phyloP scores from a whole-genome alignment of 2,329 filamentous ascomycete genomes.

The Beauveria pseudobassiana region DNA sequence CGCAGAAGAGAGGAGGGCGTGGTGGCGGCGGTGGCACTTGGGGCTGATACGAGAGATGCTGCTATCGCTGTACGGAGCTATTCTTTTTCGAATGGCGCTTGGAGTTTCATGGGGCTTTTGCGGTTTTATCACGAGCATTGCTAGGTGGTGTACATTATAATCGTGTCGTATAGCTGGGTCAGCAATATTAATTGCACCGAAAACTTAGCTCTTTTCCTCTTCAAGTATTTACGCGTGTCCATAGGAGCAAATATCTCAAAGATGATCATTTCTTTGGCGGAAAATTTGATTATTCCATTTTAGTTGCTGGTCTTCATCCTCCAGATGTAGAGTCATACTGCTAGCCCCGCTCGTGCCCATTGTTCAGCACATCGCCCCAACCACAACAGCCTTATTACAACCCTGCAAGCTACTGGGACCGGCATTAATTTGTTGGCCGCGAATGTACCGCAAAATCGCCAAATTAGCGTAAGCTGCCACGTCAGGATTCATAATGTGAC shows the following conservation, averaged over 20 bases:
- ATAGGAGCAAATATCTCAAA: too few relatives aligned
- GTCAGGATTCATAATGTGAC: too few relatives aligned
- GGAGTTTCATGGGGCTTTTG: background rate
- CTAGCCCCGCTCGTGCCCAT: background rate
- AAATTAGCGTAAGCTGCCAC: too few relatives aligned
- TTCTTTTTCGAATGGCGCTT: background rate
- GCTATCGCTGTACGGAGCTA: background rate
- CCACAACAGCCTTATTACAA: background rate
- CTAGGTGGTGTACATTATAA: background rate
- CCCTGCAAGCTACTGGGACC: too few relatives aligned
- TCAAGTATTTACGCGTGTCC: too few relatives aligned
- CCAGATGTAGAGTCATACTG: background rate
- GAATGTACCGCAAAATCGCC: too few relatives aligned
- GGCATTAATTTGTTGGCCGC: too few relatives aligned
- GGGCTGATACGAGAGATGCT: conserved; percentile 47
- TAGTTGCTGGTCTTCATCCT: background rate
- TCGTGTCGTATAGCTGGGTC: background rate
- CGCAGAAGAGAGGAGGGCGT: conserved; percentile 77
- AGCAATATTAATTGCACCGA: background rate
- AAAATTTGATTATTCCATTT: too few relatives aligned
- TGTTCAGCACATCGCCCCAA: background rate
- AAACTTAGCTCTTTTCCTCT: background rate
- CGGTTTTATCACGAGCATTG: background rate
- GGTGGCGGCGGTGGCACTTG: conserved; percentile 86
- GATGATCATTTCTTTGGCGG: too few relatives aligned